A percentile compares a stretch with the other conserved stretches of the same genome.
These are phyloP conservation scores for Ophiostoma piceae DNA, from an alignment of 2,329 filamentous ascomycete genomes.

Conservation along the genomic window DNA sequence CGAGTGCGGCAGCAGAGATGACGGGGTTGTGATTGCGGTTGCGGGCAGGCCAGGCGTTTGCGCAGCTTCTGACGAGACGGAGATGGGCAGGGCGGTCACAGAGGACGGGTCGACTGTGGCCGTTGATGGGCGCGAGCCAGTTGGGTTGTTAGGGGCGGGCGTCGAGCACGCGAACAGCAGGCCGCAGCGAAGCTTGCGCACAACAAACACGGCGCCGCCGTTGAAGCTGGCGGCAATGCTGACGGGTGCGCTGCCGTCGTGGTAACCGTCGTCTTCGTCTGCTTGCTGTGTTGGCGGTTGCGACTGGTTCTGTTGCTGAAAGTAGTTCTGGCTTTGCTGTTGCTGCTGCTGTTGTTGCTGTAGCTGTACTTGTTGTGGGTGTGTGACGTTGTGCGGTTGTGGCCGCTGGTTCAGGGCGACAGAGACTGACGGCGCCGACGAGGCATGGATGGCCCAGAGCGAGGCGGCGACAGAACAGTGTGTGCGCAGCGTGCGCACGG, in stretches of 20 bases:
- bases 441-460: conserved; percentile 54
- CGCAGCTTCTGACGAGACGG: not conserved
- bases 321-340: not conserved
- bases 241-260: conserved; percentile 26
- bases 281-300: not conserved
- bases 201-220: conserved; percentile 50
- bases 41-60: not conserved
- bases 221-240: conserved; percentile 53
- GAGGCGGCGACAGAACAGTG: conserved; percentile 61
- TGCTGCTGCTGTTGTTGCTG: not conserved
- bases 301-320: conserved; percentile 9
- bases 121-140: conserved; percentile 14
- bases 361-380: not conserved
- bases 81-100: not conserved
- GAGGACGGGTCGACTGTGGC: conserved; percentile 11
- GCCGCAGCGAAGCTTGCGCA: conserved; percentile 53
- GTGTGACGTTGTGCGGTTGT: conserved; percentile 20
- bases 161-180: conserved; percentile 59
- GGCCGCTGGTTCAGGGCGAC: conserved; percentile 29
- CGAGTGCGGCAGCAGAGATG: conserved; percentile 19
- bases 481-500: conserved; percentile 54
- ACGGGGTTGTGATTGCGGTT: conserved; percentile 12
- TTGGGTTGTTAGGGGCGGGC: conserved; percentile 32
- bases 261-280: conserved; percentile 22
- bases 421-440: conserved; percentile 36